phyloP scores from a whole-genome alignment of 108 stramenopile genomes.

The Nitzschia sp. region DNA sequence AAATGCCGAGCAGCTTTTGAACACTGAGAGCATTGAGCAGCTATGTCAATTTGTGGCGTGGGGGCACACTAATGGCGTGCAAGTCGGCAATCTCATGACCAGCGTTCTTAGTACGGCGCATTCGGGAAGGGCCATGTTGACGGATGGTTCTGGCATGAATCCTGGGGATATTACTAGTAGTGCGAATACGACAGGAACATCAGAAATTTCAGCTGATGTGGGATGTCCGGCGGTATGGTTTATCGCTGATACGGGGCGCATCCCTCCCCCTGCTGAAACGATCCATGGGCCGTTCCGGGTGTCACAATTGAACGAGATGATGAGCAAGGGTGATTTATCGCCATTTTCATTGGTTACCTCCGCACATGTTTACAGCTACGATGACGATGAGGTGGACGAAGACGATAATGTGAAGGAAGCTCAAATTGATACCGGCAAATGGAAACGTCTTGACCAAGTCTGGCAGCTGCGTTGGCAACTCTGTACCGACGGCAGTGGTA shows the following conservation, averaged over 20 bases:
- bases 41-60: constrained; percentile 76
- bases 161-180: constrained; percentile 14
- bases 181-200: neutral
- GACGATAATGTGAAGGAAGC: constrained; percentile 34
- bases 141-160: constrained; percentile 27
- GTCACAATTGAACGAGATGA: constrained; percentile 60
- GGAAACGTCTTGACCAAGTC: constrained; percentile 59
- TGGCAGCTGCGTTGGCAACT: constrained; percentile 82
- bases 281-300: constrained; percentile 70
- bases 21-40: constrained; percentile 61
- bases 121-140: constrained; percentile 25
- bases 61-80: constrained; percentile 67
- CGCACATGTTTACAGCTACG: constrained; percentile 55
- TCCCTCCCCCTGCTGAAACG: constrained; percentile 62
- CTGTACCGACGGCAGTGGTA: constrained; percentile 48
- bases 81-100: constrained; percentile 62
- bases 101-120: constrained; percentile 28
- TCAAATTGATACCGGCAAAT: constrained; percentile 79
- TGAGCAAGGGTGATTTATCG: constrained; percentile 50
- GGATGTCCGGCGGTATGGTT: constrained; percentile 75
- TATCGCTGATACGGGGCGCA: constrained; percentile 46
- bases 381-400: constrained; percentile 33
- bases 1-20: constrained; percentile 76
- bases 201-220: constrained; percentile 6
- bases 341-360: constrained; percentile 52